A percentile compares a stretch with the other conserved stretches of the same genome.
These are phyloP conservation scores for Aspergillus fischeri DNA, from an alignment of 2,329 filamentous ascomycete species.

Conservation along the genomic window DNA sequence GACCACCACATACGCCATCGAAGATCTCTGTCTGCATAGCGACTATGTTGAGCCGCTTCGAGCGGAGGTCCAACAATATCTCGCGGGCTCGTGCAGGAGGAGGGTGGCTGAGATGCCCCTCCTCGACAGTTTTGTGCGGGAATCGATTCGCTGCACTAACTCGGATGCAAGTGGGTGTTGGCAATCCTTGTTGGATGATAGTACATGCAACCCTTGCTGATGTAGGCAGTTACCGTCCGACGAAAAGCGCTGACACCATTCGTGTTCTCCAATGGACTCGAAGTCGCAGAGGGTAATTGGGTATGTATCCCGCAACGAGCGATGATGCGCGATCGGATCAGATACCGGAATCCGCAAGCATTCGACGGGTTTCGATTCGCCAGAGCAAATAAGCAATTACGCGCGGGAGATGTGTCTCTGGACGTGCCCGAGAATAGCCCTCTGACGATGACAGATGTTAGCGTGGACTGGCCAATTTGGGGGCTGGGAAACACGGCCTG, in stretches of 20 bases:
- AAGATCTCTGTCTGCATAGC: constrained; percentile 1
- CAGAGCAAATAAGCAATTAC: no score
- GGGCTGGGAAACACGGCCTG: background rate
- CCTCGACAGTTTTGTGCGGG: background rate
- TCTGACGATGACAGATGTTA: background rate
- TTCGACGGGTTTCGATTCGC: background rate
- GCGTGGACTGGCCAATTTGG: constrained; percentile 1
- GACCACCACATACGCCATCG: background rate
- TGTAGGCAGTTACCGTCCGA: background rate
- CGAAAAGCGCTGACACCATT: background rate
- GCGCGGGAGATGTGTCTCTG: no score
- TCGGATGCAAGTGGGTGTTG: background rate
- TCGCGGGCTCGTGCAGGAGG: background rate
- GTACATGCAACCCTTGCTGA: no score
- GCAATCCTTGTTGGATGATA: no score
- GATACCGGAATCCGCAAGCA: background rate
- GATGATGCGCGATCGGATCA: background rate
- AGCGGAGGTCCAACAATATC: background rate
- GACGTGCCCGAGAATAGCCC: background rate
- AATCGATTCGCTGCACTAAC: background rate
- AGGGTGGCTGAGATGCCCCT: background rate
- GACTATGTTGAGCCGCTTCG: background rate
- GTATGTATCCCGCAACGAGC: constrained; percentile 2
- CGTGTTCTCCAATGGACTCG: background rate
- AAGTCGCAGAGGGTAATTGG: background rate